Percentiles rank a stretch among this genome's conserved stretches.
Evolutionary conservation across 352 stramenopile genomes (phyloP).

Genomic region (Globisporangium takayamanum): DNA sequence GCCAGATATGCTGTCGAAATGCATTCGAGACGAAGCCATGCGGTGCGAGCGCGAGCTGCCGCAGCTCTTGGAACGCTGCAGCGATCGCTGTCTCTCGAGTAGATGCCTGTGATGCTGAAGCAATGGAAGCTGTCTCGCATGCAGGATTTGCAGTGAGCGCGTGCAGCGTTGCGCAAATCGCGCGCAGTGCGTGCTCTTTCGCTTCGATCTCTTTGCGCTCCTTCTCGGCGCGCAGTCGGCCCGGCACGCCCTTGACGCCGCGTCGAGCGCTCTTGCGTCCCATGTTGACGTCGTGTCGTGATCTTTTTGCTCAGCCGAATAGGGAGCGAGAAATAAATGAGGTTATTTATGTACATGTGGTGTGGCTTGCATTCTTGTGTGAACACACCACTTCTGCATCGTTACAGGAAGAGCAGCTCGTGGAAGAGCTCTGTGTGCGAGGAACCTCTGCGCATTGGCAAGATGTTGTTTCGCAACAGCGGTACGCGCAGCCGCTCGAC

Average conservation of each 20-base stretch:
- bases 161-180: constrained; percentile 21
- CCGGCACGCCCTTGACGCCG: constrained; percentile 27
- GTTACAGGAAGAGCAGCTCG: too few relatives aligned
- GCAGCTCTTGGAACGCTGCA: constrained; percentile 39
- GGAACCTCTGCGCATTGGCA: too few relatives aligned
- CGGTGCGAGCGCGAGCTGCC: constrained; percentile 48
- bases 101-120: constrained; percentile 6
- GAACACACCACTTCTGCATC: too few relatives aligned
- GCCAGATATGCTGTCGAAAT: constrained; percentile 60
- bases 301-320: background rate
- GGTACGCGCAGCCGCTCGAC: too few relatives aligned
- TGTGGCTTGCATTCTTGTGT: too few relatives aligned
- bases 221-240: constrained; percentile 23
- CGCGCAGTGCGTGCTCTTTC: constrained; percentile 55
- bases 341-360: too few relatives aligned
- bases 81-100: background rate
- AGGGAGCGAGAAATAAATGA: background rate
- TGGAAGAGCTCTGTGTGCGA: too few relatives aligned
- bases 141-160: constrained; percentile 2
- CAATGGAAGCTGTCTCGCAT: constrained; percentile 16
- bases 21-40: constrained; percentile 49
- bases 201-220: constrained; percentile 33
- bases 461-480: too few relatives aligned
- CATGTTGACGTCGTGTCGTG: constrained; percentile 12
- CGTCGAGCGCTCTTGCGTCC: constrained; percentile 29